A percentile compares a stretch with the other conserved stretches of the same genome.
phyloP scores from a whole-genome alignment of 1,284 basidiomycete genomes.

The Tremellales sp. region DNA sequence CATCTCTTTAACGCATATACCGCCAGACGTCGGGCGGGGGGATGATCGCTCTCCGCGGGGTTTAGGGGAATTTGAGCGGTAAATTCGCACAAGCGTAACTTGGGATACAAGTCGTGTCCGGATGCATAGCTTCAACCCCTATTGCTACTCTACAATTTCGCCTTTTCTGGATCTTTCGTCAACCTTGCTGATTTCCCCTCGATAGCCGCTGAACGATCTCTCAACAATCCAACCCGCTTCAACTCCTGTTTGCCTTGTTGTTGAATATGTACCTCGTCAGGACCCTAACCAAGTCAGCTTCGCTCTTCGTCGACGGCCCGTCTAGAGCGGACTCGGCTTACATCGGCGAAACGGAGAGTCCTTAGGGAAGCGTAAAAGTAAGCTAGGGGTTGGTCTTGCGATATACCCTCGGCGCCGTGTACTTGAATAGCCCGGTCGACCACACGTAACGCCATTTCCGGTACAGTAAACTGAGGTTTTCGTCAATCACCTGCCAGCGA shows the following conservation, averaged over 20 bases:
- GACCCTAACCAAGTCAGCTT: constrained; percentile 57
- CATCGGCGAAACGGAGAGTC: constrained; percentile 86
- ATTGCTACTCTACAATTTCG: background rate
- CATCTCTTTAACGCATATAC: constrained; percentile 16
- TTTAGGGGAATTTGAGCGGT: background rate
- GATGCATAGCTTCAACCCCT: background rate
- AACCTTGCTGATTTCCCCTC: background rate
- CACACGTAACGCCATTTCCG: constrained; percentile 77
- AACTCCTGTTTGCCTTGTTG: constrained; percentile 86
- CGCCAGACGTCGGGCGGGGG: constrained; percentile 8
- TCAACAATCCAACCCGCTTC: constrained; percentile 48
- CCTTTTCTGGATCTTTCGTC: background rate
- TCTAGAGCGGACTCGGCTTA: constrained; percentile 47
- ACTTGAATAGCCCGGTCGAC: constrained; percentile 93
- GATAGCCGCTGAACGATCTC: constrained; percentile 1
- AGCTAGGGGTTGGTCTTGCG: constrained; percentile 82
- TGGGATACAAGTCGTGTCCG: background rate
- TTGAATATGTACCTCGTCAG: constrained; percentile 91
- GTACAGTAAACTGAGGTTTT: constrained; percentile 74
- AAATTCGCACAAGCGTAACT: background rate
- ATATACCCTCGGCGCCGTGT: constrained; percentile 91
- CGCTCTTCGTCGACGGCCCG: background rate
- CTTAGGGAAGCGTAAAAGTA: constrained; percentile 71
- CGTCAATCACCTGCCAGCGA: background rate
- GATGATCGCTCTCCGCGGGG: background rate